Base-by-base conservation (phyloP, 2,329 filamentous ascomycete genomes). In the Polytolypa hystricis region DNA sequence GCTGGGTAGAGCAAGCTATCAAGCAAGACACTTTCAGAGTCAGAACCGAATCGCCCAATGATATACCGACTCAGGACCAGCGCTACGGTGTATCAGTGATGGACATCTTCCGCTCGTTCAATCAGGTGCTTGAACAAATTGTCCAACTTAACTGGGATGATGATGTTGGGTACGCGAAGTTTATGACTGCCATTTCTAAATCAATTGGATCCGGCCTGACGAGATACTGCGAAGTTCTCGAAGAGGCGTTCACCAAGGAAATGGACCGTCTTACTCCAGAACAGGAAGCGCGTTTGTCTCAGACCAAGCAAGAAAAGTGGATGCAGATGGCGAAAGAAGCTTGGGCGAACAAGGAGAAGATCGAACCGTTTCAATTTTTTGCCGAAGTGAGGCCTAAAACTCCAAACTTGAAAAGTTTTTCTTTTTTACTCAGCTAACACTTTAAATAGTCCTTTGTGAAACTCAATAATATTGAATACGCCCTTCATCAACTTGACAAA, bases 351-450 rank as follows among this genome's bases (percentile, higher is more conserved):
- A 93, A 87, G 57, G 87, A 95, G 43, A 93, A 87, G 59, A 79
- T 91, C 27, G 89, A 95, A 53, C 91, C 91, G 0, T 98, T 96
- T 61, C 87, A 96, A 45, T 98, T 98, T 63, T 91, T 86, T 49
- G 78, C 85, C 2, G 83, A 94, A 74, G 84, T 87, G 65, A 61
- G 70, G 58, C 17, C 21, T 16, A 16, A 16, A 15, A 12, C 43
- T 47, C 48, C 15, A 2, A 16, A 7, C 31, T 15, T 15, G 25
- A 34, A 40, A 33, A 35, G n/a, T n/a, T n/a, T n/a, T 15, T n/a
- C 5, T n/a, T 4, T 25, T 17, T 11, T 8, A 12, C 18, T 28
- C 9, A 37, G 21, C 33, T 41, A 12, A 38, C 11, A 29, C 35
- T 28, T 33, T 43, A 41, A 58, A 64, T 47, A 94, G 84, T 95